A percentile compares a stretch with the other conserved stretches of the same genome.
Conservation (phyloP, 78 protist species). For the slime mould (Dictyostelium discoideum) region DNA sequence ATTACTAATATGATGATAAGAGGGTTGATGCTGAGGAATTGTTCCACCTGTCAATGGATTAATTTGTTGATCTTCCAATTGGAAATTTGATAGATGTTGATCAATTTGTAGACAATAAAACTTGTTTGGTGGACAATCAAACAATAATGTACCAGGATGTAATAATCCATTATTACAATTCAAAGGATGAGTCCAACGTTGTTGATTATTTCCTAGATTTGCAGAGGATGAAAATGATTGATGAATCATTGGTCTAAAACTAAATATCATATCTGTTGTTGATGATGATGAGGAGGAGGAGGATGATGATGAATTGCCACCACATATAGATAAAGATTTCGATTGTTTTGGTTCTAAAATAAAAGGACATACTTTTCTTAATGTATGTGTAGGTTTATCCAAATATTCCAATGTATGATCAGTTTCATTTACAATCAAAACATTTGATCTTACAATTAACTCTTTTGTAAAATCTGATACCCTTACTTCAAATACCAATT, state of each 20-base stretch:
- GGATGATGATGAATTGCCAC: background rate
- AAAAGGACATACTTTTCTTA: background rate
- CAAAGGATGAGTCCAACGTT: slow-evolving; percentile 11
- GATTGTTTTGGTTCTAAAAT: slow-evolving; percentile 29
- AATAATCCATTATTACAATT: background rate
- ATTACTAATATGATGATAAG: background rate
- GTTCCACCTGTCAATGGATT: background rate
- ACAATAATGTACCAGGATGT: background rate
- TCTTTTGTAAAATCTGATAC: background rate
- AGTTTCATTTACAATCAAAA: slow-evolving; percentile 39
- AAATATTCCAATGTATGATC: slow-evolving; percentile 11
- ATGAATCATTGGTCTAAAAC: slow-evolving; percentile 32
- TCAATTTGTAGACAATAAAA: slow-evolving; percentile 41
- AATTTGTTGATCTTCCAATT: slow-evolving; percentile 21
- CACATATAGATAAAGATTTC: slow-evolving; percentile 13
- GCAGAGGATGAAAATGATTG: background rate
- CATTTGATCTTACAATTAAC: slow-evolving; percentile 32
- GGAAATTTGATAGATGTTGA: background rate
- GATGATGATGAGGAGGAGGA: background rate
- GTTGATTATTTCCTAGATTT: background rate
- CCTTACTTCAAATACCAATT: slow-evolving; percentile 27
- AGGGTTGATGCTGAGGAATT: background rate
- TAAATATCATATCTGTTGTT: background rate
- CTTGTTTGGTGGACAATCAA: slow-evolving; percentile 46
- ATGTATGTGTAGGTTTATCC: background rate